These are phyloP conservation scores for Flagelloscypha sp. DNA, from an alignment of 768 basidiomycete genomes.

Conservation along the genomic window DNA sequence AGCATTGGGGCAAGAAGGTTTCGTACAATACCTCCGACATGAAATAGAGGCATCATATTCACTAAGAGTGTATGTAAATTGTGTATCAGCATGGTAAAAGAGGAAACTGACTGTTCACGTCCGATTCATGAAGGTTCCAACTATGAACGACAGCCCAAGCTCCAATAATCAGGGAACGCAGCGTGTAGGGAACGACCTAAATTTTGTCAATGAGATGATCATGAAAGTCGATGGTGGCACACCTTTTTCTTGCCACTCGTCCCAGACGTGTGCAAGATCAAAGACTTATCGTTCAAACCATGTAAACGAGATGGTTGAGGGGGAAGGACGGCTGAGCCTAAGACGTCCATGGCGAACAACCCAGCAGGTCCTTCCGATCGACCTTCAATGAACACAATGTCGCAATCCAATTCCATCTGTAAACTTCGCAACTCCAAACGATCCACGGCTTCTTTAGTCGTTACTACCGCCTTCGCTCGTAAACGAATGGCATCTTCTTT, in stretches of 20 bases:
- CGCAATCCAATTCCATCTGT: constrained; percentile 27
- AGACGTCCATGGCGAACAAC: constrained; percentile 30
- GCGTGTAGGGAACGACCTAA: constrained; percentile 37
- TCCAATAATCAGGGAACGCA: constrained; percentile 34
- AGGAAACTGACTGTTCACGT: constrained; percentile 37
- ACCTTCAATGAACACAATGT: constrained; percentile 28
- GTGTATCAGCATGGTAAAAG: not conserved
- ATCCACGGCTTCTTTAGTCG: constrained; percentile 30
- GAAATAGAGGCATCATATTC: constrained; percentile 51
- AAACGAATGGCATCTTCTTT: constrained; percentile 32
- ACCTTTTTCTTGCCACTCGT: constrained; percentile 51
- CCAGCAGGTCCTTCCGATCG: constrained; percentile 28
- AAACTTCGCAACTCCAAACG: constrained; percentile 28
- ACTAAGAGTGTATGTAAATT: constrained; percentile 15
- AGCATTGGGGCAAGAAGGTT: constrained; percentile 50
- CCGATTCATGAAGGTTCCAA: constrained; percentile 28
- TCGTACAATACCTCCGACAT: constrained; percentile 52
- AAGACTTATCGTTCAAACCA: constrained; percentile 35
- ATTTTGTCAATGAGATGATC: not conserved
- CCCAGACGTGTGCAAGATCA: constrained; percentile 54
- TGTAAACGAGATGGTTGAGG: constrained; percentile 23
- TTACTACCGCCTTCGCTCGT: constrained; percentile 30
- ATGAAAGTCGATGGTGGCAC: constrained; percentile 6
- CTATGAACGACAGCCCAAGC: constrained; percentile 35
- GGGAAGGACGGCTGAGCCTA: constrained; percentile 13